A percentile compares a stretch with the other conserved stretches of the same genome.
These are phyloP conservation scores for Lipomyces kockii DNA, from an alignment of 805 yeast genomes.

Conservation along the genomic window DNA sequence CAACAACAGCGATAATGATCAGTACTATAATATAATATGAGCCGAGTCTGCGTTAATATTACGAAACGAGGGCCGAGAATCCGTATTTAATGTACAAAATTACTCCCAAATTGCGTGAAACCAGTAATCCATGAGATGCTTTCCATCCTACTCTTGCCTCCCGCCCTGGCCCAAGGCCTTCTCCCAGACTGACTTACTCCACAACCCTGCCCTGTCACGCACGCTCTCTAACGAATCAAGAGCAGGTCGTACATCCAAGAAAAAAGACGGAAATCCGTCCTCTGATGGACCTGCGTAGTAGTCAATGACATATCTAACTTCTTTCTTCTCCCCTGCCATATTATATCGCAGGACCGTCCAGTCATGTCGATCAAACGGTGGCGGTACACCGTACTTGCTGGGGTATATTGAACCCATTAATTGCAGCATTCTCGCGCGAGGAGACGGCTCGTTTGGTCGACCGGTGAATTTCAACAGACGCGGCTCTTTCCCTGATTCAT, in stretches of 20 bases:
- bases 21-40: neutral
- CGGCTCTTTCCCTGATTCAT: slow-evolving; percentile 62
- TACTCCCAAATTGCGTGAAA: neutral
- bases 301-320: slow-evolving; percentile 91
- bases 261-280: slow-evolving; percentile 88
- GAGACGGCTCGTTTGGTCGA: slow-evolving; percentile 83
- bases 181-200: slow-evolving; percentile 69
- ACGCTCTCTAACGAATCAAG: slow-evolving; percentile 69
- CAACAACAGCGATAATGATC: neutral
- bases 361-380: slow-evolving; percentile 98
- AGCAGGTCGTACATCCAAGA: slow-evolving; percentile 94
- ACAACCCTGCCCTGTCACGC: slow-evolving; percentile 68
- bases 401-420: slow-evolving; percentile 74
- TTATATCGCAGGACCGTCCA: slow-evolving; percentile 85
- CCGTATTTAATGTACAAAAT: neutral
- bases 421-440: slow-evolving; percentile 77
- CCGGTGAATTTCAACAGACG: slow-evolving; percentile 87
- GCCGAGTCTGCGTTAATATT: neutral
- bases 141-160: slow-evolving; percentile 12
- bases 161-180: slow-evolving; percentile 65
- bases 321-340: slow-evolving; percentile 47
- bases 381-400: slow-evolving; percentile 66
- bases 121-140: neutral
- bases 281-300: slow-evolving; percentile 94
- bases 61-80: neutral